Base-by-base conservation (phyloP, 495 filamentous ascomycete genomes). In the Venustampulla echinocandica region DNA sequence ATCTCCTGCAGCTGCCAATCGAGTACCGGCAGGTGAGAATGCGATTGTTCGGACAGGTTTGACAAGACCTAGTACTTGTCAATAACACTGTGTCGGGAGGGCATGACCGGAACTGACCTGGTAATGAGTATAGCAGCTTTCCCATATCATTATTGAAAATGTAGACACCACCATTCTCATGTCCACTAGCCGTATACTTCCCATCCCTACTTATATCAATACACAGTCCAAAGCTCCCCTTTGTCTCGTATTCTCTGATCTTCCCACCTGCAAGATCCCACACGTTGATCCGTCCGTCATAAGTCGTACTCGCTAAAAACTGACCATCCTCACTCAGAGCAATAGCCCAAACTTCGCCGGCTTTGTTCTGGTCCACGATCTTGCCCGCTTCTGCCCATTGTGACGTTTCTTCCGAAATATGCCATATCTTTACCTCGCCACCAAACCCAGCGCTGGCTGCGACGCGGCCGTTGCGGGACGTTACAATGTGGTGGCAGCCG, bases 1-100 rank as follows among this genome's bases (percentile, higher is more conserved):
- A 58, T 97, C 88, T 34, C 92, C 92, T 21, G 87, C 85, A n/a
- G 90, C 92, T 25, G 93, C 93, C 17, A 98, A 79, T 9, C 90
- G 72, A 53, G 76, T 90, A 49, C 81, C 80, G 18, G 74, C 82
- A 0, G 92, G 92, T 17, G 87, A 94, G 65, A 98, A 97, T 2
- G 84, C 73, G 22, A 97, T 80, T 6, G 80, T 64, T 47, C 92
- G 80, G 27, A 96, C 80, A 2, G 90, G 83, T 46, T 89, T 92
- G 14, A 87, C 74, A 37, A 97, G 70, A 23, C 92, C 89, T 93
- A 37, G 13, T 27, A 34, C 20, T 7, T 23, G 30, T 59, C 33
- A 56, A 37, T 11, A 43, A 27, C 25, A 2, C 18, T 23, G 20
- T 36, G 11, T 42, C 18, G 19, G 24, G 9, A 19, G 4, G 17